Percentiles rank a stretch among this genome's conserved stretches.
Conservation (phyloP, 2,329 filamentous ascomycete species). For the Colletotrichum salicis region DNA sequence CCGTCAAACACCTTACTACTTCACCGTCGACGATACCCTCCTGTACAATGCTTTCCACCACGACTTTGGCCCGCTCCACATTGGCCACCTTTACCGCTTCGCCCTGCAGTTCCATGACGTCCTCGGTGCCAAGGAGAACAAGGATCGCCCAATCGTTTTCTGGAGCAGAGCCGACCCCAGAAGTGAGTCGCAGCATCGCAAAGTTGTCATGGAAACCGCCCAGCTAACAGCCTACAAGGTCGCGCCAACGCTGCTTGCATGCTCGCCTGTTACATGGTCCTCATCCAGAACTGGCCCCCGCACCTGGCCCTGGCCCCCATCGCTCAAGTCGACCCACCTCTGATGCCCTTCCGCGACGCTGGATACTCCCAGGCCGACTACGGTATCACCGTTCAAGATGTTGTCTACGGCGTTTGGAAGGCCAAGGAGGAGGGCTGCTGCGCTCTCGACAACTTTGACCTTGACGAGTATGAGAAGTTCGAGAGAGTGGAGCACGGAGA, state of each 20-base stretch:
- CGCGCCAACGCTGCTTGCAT: slow-evolving; percentile 94
- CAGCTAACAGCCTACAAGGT: slow-evolving; percentile 60
- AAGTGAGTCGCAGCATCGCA: slow-evolving; percentile 66
- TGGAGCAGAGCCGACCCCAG: slow-evolving; percentile 93
- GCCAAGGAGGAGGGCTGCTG: slow-evolving; percentile 96
- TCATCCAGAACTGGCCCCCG: slow-evolving; percentile 97
- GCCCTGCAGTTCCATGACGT: slow-evolving; percentile 96
- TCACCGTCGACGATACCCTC: slow-evolving; percentile 90
- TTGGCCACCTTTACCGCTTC: slow-evolving; percentile 96
- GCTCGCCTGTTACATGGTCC: slow-evolving; percentile 97
- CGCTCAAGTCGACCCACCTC: slow-evolving; percentile 92
- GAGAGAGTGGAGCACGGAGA: slow-evolving; percentile 98
- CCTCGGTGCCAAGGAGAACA: slow-evolving; percentile 89
- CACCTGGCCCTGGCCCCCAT: slow-evolving; percentile 95
- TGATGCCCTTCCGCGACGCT: slow-evolving; percentile 99
- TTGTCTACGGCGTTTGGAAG: slow-evolving; percentile 98
- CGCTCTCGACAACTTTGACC: slow-evolving; percentile 90
- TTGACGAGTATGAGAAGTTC: slow-evolving; percentile 96
- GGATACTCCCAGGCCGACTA: slow-evolving; percentile 99
- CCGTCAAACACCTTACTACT: slow-evolving; percentile 82
- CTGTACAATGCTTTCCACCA: slow-evolving; percentile 99
- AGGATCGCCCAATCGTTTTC: slow-evolving; percentile 90
- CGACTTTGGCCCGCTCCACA: slow-evolving; percentile 97
- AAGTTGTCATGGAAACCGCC: slow-evolving; percentile 21
- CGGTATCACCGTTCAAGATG: slow-evolving; percentile 92